These are phyloP conservation scores for Dioscorea cayenensis DNA, from an alignment of 116 monocot genomes.

Conservation along the genomic window DNA sequence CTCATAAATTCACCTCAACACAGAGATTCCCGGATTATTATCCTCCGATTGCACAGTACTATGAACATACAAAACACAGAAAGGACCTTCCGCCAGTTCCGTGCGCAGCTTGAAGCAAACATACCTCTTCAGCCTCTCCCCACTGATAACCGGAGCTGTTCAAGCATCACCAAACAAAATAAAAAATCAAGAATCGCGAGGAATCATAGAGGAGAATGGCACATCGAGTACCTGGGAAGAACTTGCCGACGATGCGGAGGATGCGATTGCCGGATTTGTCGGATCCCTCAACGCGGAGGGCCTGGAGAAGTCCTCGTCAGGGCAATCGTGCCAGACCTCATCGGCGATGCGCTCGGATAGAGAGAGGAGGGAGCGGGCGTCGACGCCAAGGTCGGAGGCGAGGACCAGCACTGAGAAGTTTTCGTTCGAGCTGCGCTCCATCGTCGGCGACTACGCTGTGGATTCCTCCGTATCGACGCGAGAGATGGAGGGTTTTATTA, in stretches of 20 bases:
- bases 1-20: slow-evolving; percentile 89
- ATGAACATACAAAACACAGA: slow-evolving; percentile 90
- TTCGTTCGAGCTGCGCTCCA: slow-evolving; percentile 5
- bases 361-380: slow-evolving; percentile 58
- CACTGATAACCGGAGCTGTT: slow-evolving; percentile 59
- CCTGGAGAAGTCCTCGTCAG: slow-evolving; percentile 61
- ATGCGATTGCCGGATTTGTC: slow-evolving; percentile 71
- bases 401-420: slow-evolving; percentile 89
- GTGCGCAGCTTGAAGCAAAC: slow-evolving; percentile 50
- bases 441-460: too few species aligned
- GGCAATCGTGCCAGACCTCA: slow-evolving; percentile 89
- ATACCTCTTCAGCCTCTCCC: slow-evolving; percentile 86
- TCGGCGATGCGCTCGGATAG: slow-evolving; percentile 12
- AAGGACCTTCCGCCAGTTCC: slow-evolving; percentile 68
- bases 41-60: slow-evolving; percentile 69
- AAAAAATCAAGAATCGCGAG: neutral
- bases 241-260: slow-evolving; percentile 90
- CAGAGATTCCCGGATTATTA: slow-evolving; percentile 78
- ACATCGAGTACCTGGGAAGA: slow-evolving; percentile 58
- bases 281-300: slow-evolving; percentile 62
- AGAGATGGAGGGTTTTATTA: too few species aligned
- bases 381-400: slow-evolving; percentile 81
- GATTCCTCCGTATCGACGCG: too few species aligned
- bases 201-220: neutral
- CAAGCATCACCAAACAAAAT: neutral